Base-by-base conservation (phyloP, 169 alveolate genomes). In the Plasmodium gonderi region DNA sequence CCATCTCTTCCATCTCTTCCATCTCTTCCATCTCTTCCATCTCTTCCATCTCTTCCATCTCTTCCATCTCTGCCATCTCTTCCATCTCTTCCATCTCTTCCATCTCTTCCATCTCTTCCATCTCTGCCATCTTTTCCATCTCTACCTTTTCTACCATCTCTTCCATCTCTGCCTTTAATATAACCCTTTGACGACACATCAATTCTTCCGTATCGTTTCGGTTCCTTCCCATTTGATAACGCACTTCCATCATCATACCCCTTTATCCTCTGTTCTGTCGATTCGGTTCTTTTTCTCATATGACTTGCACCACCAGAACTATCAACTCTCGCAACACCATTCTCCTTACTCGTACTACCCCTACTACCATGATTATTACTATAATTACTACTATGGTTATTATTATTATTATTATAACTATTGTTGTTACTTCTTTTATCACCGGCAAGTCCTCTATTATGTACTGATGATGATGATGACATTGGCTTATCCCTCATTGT, bases 231-330 rank as follows among this genome's bases (percentile, higher is more conserved):
- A 29, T 20, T 40, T 67, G 49, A 20, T 65, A 45, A 29, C 36
- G 23, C 60, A 12, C 69, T 65, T 67, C 26, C 23, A 67, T 9
- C 69, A 40, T 38, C 74, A 26, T 29, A 36, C 29, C 23, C 64
- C 5, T 33, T 75, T 3, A 26, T 80, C 42, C 47, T 12, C 6
- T 65, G 80, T 3, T 80, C 91, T 23, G 23, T 80, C 69, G n/a
- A 4, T 14, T 80, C 91, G 51, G 9, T 33, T 65, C 67, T 80
- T 40, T 80, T 80, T 65, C 49, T 80, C 17, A 38, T 38, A 33
- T 79, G 40, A n/a, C 38, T 60, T 60, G 72, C 72, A 60, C 72
- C 36, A 23, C 72, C 72, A n/a, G n/a, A n/a, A n/a, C n/a, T n/a
- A n/a, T n/a, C n/a, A n/a, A n/a, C n/a, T 14, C 72, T 29, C 40